Conservation (phyloP, 2,329 filamentous ascomycete species). For the Calonectria pteridis region DNA sequence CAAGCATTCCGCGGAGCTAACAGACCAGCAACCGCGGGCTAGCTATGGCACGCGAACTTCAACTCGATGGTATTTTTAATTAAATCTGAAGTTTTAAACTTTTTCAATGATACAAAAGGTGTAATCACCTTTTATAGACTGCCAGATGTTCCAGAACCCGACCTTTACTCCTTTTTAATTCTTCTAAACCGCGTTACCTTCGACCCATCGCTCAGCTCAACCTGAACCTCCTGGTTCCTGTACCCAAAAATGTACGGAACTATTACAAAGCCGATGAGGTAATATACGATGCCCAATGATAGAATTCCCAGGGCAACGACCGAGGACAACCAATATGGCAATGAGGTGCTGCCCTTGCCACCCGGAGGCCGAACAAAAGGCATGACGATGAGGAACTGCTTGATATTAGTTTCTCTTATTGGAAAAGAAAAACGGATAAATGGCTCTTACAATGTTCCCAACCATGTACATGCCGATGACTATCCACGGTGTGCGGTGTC, state of each 20-base stretch:
- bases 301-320: constrained; percentile 25
- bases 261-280: constrained; percentile 13
- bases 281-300: constrained; percentile 22
- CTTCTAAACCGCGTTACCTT: constrained; percentile 26
- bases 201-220: constrained; percentile 30
- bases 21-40: no score
- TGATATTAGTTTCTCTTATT: neutral
- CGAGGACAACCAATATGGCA: constrained; percentile 28
- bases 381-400: constrained; percentile 28
- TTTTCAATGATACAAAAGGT: no score
- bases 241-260: constrained; percentile 18
- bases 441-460: constrained; percentile 19
- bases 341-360: constrained; percentile 29
- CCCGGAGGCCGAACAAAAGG: constrained; percentile 23
- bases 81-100: no score
- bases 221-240: constrained; percentile 8
- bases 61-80: neutral
- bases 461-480: constrained; percentile 23
- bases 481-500: constrained; percentile 34
- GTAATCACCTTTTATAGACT: no score
- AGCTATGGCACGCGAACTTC: neutral
- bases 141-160: neutral
- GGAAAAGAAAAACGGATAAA: rapidly evolving
- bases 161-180: neutral
- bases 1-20: neutral